Conservation (phyloP, 768 basidiomycete species). For the Termitomyces sp. region DNA sequence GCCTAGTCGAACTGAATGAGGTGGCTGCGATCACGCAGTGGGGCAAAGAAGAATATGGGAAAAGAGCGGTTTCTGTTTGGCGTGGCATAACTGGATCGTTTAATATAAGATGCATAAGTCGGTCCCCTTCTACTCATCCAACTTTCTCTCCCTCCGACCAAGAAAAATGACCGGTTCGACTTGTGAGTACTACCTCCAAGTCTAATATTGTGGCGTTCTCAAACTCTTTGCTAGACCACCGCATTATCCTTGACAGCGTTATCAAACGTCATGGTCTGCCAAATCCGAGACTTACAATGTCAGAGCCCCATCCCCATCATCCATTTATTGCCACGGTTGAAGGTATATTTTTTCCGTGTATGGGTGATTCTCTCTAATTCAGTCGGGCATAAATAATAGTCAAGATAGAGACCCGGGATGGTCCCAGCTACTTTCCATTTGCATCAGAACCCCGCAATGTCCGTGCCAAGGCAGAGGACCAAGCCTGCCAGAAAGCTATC, state of each 20-base stretch:
- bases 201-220: background rate
- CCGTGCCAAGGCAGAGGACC: conserved; percentile 1
- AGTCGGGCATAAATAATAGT: background rate
- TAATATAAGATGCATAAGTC: background rate
- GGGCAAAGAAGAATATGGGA: background rate
- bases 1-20: background rate
- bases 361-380: background rate
- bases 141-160: too few relatives aligned
- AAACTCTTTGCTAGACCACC: background rate
- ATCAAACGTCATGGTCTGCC: background rate
- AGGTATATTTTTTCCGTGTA: background rate
- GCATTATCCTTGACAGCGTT: conserved; percentile 1
- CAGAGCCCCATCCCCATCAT: background rate
- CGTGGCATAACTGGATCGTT: background rate
- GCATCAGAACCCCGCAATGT: background rate
- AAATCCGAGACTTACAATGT: background rate
- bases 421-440: background rate
- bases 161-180: background rate
- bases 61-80: too few relatives aligned
- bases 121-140: background rate
- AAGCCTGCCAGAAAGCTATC: conserved; percentile 1
- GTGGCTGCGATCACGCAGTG: background rate
- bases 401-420: background rate
- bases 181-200: background rate
- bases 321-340: background rate